Evolutionary conservation across 225 moss, liverwort and hornwort genomes (phyloP).

Genomic region (Ulota crispa): DNA sequence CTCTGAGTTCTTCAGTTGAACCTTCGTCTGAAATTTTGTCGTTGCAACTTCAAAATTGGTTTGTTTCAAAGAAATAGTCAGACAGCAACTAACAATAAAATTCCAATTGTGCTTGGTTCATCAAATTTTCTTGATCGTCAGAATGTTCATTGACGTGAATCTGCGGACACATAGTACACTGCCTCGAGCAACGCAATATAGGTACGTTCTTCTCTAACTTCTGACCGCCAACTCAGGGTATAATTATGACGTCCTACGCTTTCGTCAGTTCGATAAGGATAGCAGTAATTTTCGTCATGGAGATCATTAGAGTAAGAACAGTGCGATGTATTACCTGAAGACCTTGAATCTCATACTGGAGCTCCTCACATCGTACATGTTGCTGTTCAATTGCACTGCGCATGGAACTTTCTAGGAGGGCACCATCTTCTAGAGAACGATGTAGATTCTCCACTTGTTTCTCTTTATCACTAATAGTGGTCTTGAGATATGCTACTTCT

Average conservation of each 20-base stretch:
- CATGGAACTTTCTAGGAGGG: slow-evolving; percentile 90
- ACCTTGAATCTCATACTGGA: slow-evolving; percentile 67
- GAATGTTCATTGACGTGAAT: too few species aligned
- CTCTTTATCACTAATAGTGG: slow-evolving; percentile 70
- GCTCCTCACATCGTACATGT: slow-evolving; percentile 71
- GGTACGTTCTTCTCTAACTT: too few species aligned
- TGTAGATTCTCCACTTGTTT: slow-evolving; percentile 90
- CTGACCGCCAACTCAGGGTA: too few species aligned
- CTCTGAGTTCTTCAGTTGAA: slow-evolving; percentile 91
- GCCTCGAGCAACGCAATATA: too few species aligned
- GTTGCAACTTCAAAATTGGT: background rate
- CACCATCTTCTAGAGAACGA: slow-evolving; percentile 78
- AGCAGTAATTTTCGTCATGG: too few species aligned
- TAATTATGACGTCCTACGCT: too few species aligned
- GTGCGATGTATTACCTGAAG: slow-evolving; percentile 57
- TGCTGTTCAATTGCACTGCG: slow-evolving; percentile 86
- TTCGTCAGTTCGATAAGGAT: too few species aligned
- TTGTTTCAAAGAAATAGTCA: background rate
- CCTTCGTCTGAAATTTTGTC: slow-evolving; percentile 62
- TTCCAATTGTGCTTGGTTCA: background rate
- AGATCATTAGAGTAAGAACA: background rate
- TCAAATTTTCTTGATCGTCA: too few species aligned
- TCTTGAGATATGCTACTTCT: slow-evolving; percentile 86
- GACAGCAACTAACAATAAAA: background rate
- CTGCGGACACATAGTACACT: too few species aligned